Percentiles rank a stretch among this genome's conserved stretches.
phyloP scores from a whole-genome alignment of 2,329 filamentous ascomycete species.

The Talaromyces sp. region DNA sequence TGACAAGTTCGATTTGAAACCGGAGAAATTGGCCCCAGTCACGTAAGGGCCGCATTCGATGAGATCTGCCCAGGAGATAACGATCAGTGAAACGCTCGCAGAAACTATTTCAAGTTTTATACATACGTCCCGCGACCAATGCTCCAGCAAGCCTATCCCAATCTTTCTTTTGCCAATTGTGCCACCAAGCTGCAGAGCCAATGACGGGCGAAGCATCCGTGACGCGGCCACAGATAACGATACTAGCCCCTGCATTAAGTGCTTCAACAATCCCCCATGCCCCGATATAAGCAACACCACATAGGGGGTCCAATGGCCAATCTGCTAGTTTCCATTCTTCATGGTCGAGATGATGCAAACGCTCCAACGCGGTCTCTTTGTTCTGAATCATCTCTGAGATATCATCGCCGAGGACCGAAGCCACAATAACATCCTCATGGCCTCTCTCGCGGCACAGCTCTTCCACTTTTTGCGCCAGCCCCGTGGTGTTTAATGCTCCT shows the following conservation, averaged over 20 bases:
- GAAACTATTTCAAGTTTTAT: not conserved
- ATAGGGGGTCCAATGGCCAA: slow-evolving; percentile 3
- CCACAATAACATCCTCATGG: not conserved
- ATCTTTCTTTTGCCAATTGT: slow-evolving; percentile 11
- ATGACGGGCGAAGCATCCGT: slow-evolving; percentile 23
- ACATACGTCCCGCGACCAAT: not conserved
- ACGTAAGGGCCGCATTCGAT: slow-evolving; percentile 30
- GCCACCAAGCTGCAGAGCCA: slow-evolving; percentile 18
- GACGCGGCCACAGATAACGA: slow-evolving; percentile 27
- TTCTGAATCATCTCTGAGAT: not conserved
- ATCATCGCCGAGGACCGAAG: not conserved
- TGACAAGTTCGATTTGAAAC: slow-evolving; percentile 23
- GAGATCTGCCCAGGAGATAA: slow-evolving; percentile 17
- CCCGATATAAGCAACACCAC: slow-evolving; percentile 10
- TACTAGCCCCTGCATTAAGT: slow-evolving; percentile 22
- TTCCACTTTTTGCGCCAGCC: slow-evolving; percentile 2
- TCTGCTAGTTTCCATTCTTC: not conserved
- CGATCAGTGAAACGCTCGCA: slow-evolving; percentile 12
- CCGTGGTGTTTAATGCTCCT: not conserved
- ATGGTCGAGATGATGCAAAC: not conserved
- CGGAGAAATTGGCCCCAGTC: slow-evolving; percentile 27
- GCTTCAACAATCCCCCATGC: slow-evolving; percentile 21
- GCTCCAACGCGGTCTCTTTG: not conserved
- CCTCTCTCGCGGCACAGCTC: not conserved
- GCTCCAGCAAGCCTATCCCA: slow-evolving; percentile 6